These are phyloP conservation scores for Neocatenulostroma microsporum DNA, from an alignment of 2,329 filamentous ascomycete species.

Conservation along the genomic window DNA sequence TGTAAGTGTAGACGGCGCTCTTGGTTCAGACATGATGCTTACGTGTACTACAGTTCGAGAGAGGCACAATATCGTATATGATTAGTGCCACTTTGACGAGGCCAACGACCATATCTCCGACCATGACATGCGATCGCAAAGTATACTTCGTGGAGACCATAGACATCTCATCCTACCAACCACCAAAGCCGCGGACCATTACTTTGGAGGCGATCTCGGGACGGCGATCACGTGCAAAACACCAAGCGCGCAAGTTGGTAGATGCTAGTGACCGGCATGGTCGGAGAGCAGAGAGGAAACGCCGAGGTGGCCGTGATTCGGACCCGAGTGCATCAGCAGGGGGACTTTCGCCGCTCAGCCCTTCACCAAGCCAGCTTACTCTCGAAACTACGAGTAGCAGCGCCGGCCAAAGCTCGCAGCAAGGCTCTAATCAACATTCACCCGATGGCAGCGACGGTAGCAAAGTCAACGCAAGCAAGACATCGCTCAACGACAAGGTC, in stretches of 20 bases:
- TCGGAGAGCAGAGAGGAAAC: conserved; percentile 18
- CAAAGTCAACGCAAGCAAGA: conserved; percentile 44
- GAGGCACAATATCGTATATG: conserved; percentile 86
- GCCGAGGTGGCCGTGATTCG: conserved; percentile 19
- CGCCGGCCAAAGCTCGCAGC: conserved; percentile 1
- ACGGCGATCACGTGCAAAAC: conserved; percentile 48
- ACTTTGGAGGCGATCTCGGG: conserved; percentile 81
- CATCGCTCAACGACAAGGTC: conserved; percentile 59
- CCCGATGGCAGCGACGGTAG: conserved; percentile 21
- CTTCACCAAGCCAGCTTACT: conserved; percentile 41
- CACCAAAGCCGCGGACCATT: conserved; percentile 73
- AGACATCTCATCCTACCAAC: conserved; percentile 67
- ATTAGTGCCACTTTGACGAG: conserved; percentile 83
- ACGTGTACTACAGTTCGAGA: conserved; percentile 67
- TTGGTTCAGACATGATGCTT: conserved; percentile 6
- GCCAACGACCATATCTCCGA: conserved; percentile 76
- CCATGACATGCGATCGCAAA: conserved; percentile 70
- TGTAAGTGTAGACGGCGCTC: conserved; percentile 48
- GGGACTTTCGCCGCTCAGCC: conserved; percentile 33
- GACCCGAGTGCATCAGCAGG: conserved; percentile 23
- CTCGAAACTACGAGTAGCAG: conserved; percentile 31
- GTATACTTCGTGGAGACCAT: conserved; percentile 73
- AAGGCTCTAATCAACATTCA: no score
- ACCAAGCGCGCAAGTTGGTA: conserved; percentile 32
- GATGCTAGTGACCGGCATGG: conserved; percentile 21